phyloP scores from a whole-genome alignment of 2,329 filamentous ascomycete species.

The Helotiales sp. region DNA sequence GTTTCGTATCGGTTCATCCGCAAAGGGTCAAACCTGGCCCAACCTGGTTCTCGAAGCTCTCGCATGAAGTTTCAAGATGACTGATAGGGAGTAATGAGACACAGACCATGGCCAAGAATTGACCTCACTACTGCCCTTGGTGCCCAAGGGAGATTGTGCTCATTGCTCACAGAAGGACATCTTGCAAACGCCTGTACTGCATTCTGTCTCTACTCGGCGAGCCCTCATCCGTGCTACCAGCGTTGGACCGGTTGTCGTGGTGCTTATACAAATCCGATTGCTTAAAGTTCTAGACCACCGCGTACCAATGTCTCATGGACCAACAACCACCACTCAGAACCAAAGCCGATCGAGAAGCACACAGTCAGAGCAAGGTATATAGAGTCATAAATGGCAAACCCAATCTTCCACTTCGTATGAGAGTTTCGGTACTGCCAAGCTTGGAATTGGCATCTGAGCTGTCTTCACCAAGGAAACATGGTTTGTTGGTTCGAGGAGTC shows the following conservation, averaged over 20 bases:
- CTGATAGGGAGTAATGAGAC: not conserved
- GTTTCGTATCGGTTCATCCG: not conserved
- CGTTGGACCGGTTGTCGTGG: not conserved
- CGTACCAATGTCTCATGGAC: not conserved
- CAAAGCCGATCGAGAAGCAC: not conserved
- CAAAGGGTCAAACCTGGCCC: not conserved
- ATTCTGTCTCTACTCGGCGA: not conserved
- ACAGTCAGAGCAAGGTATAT: not conserved
- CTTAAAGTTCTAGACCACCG: too few relatives aligned
- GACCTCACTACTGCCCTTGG: too few relatives aligned
- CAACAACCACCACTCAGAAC: not conserved
- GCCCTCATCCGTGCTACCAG: not conserved
- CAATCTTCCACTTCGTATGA: not conserved
- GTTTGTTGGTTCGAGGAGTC: not conserved
- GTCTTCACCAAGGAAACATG: not conserved
- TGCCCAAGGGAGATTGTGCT: too few relatives aligned
- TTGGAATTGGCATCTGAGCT: too few relatives aligned
- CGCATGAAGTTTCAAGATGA: slow-evolving; percentile 19
- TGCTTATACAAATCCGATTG: not conserved
- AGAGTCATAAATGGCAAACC: not conserved
- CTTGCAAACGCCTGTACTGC: not conserved
- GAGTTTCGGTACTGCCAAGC: too few relatives aligned
- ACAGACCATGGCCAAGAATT: not conserved
- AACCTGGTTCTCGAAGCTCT: not conserved
- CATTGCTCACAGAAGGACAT: too few relatives aligned